A percentile compares a stretch with the other conserved stretches of the same genome.
phyloP scores from a whole-genome alignment of 2,329 filamentous ascomycete genomes.

The Fusarium illudens region DNA sequence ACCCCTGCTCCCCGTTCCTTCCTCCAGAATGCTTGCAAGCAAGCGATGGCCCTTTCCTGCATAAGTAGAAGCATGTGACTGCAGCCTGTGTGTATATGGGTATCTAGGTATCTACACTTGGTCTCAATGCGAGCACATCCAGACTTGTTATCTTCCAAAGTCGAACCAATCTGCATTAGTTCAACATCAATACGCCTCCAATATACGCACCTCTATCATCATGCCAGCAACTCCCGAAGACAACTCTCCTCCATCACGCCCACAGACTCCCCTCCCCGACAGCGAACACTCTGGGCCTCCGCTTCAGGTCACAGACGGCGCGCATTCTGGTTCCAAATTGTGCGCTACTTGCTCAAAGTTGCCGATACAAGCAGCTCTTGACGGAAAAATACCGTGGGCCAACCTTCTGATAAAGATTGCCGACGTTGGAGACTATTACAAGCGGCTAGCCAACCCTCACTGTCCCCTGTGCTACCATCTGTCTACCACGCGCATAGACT shows the following conservation, averaged over 20 bases:
- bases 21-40: neutral
- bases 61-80: neutral
- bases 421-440: neutral
- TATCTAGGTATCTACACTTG: neutral
- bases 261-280: neutral
- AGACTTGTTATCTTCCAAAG: neutral
- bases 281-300: neutral
- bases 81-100: too few species aligned
- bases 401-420: neutral
- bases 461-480: neutral
- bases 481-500: neutral
- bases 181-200: neutral
- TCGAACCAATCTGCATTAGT: neutral
- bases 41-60: neutral
- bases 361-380: neutral
- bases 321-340: neutral
- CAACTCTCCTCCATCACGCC: neutral
- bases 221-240: neutral
- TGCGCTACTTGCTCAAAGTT: neutral
- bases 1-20: neutral
- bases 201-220: neutral
- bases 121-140: neutral
- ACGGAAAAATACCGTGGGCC: neutral
- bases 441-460: neutral
- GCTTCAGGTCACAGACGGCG: neutral